These are phyloP conservation scores for Pichia nakasei DNA, from an alignment of 805 yeast species.

Conservation along the genomic window DNA sequence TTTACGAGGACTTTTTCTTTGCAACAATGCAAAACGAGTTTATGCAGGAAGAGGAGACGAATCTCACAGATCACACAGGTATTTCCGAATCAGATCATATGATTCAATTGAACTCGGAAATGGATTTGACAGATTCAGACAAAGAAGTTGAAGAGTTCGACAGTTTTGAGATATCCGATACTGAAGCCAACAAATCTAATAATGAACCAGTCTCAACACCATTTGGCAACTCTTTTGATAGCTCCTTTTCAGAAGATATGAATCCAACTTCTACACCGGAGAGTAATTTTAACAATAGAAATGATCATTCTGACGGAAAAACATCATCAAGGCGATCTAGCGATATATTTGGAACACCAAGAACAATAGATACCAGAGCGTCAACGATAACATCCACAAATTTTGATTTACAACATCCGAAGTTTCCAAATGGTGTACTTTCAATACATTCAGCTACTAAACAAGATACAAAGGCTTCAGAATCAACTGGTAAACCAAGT, in stretches of 20 bases:
- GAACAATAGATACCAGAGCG: slow-evolving; percentile 7
- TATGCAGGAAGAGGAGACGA: too few species aligned
- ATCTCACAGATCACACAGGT: too few species aligned
- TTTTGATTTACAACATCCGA: background rate
- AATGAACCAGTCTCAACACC: background rate
- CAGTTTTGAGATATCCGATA: slow-evolving; percentile 13
- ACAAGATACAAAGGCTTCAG: background rate
- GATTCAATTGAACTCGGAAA: background rate
- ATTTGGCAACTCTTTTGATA: too few species aligned
- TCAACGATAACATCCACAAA: slow-evolving; percentile 6
- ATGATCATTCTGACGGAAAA: background rate
- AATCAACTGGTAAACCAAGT: background rate
- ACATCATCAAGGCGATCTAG: slow-evolving; percentile 9
- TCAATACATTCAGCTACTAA: background rate
- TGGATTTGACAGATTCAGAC: too few species aligned
- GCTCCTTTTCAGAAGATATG: background rate
- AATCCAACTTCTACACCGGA: background rate
- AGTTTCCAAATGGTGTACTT: background rate
- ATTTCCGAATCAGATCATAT: too few species aligned
- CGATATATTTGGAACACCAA: slow-evolving; percentile 8
- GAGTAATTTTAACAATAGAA: background rate
- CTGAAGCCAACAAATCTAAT: background rate
- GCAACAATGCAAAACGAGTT: too few species aligned
- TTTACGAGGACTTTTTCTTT: too few species aligned
- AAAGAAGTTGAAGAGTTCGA: slow-evolving; percentile 2